Base-by-base conservation (phyloP, 495 filamentous ascomycete species). In the Filosporella fistucella region DNA sequence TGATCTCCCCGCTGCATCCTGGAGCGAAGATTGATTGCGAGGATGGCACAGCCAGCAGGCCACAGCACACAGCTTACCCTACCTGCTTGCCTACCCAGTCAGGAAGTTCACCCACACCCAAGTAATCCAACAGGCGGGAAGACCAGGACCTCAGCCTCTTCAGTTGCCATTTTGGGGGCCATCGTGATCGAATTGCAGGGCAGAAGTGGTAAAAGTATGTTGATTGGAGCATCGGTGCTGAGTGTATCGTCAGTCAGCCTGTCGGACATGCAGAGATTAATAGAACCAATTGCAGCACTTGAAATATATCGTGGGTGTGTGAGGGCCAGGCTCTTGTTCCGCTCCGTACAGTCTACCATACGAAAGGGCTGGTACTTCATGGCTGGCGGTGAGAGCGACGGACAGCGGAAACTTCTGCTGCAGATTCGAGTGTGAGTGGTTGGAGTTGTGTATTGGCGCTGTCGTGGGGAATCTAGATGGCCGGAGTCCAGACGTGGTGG, bases 121-220 rank as follows among this genome's bases (percentile, higher is more conserved):
- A 42, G 25, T 29, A 28, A 39, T 48, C 21, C 18, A 21, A 37
- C 33, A 21, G 6, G 38, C 13, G 30, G 39, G 23, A 45, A 9
- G 36, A 23, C 9, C 32, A n/a, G n/a, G 28, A 30, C 40, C 39
- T 54, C 45, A 54, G 51, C 51, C 51, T 54, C 16, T 42, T 40
- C 16, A 11, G 22, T 25, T 29, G 11, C 39, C 41, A 45, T 40
- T 42, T 49, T 49, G 35, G 45, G 51, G 40, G 45, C 32, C 4
- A 42, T 34, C 32, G 20, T 20, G 39, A n/a, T 12, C 28, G 29
- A 28, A 38, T n/a, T n/a, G n/a, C n/a, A n/a, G n/a, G n/a, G n/a
- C n/a, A n/a, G n/a, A n/a, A n/a, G n/a, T n/a, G n/a, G n/a, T n/a
- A n/a, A n/a, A 8, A 13, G 2, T 28, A 17, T 14, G 12, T 36